Base-by-base conservation (phyloP, 2,329 filamentous ascomycete genomes). In the Penicillium psychrosexuale region DNA sequence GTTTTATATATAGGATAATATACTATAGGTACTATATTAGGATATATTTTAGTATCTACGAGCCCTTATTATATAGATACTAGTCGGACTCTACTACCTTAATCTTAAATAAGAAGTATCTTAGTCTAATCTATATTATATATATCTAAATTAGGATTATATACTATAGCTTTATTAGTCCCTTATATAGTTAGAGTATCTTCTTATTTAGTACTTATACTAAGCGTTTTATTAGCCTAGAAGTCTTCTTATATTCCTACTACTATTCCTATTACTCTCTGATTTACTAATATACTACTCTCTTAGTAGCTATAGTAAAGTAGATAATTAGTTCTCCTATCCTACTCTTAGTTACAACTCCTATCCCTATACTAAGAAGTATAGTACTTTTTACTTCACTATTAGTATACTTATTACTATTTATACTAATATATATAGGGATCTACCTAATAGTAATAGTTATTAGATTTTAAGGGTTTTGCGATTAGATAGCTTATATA, bases 41-140 rank as follows among this genome's bases (percentile, higher is more conserved):
- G 1, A 48, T 11, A 13, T 58, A 39, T 13, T n/a, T 43, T 2
- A 40, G 51, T 2, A 45, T 61, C 5, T 59, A 46, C 5, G 48
- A 55, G 0, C 58, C 54, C 5, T 55, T 22, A 0, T 27, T 33
- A 19, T 40, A 61, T 5, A 5, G 28, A 12, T 34, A 61, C 4
- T 19, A 0, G n/a, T 56, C 53, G 0, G 40, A 40, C 2, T 61
- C 46, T 0, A 17, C n/a, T 6, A n/a, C 47, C 3, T 57, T 59
- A 13, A 61, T 60, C 3, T 58, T 56, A 0, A 37, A 58, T 0
- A 63, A 28, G 36, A 59, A 58, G 17, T 59, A 39, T 0, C 40
- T 12, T 1, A 62, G 34, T 0, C 36, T 45, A 8, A 62, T 61
- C 1, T 53, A 30, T 12, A 49, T 47, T 1, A 43, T 56, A 0